Base-by-base conservation (phyloP, 768 basidiomycete species). In the Lentinula guzmanii region DNA sequence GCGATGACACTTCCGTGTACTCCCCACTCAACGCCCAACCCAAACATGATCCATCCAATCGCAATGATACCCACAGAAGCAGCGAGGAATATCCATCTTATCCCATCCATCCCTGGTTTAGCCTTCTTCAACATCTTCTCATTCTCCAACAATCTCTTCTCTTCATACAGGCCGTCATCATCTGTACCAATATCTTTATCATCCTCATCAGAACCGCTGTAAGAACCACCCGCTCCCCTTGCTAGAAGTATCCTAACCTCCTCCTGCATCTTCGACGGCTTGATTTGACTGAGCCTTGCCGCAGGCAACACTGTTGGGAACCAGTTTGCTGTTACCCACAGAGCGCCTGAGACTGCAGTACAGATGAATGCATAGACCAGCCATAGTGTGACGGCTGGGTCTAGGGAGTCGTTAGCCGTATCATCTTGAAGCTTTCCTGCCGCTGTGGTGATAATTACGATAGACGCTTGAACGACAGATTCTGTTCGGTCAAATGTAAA, bases 21-120 rank as follows among this genome's bases (percentile, higher is more conserved):
- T 15, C 76, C 77, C 77, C 76, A 78, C 7, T 61, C 65, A n/a
- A 78, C 71, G 42, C 76, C 76, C 52, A 78, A 52, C 8, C 75
- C 77, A 64, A 78, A 78, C 68, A 78, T 72, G 46, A 77, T 67
- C 76, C 77, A 78, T 18, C 72, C 76, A 48, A 77, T 65, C 48
- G 76, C 35, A 43, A 78, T 69, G 48, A 77, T 62, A 13, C 64
- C 69, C 5, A 70, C 37, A 5, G 70, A 66, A 2, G 61, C 63
- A 13, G 58, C 61, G 24, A 70, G 53, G 56, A 68, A 70, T 9
- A 62, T 59, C 70, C 69, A 69, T 48, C 69, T 43, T 24, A 62
- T 37, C 21, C 39, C 24, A 16, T 18, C 24, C 37, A 33, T 45
- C 18, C 42, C 57, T 24, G 60, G 52, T n/a, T 46, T 52, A n/a